Evolutionary conservation across 768 basidiomycete species (phyloP).

Genomic region (Xerocomus spinulosus): DNA sequence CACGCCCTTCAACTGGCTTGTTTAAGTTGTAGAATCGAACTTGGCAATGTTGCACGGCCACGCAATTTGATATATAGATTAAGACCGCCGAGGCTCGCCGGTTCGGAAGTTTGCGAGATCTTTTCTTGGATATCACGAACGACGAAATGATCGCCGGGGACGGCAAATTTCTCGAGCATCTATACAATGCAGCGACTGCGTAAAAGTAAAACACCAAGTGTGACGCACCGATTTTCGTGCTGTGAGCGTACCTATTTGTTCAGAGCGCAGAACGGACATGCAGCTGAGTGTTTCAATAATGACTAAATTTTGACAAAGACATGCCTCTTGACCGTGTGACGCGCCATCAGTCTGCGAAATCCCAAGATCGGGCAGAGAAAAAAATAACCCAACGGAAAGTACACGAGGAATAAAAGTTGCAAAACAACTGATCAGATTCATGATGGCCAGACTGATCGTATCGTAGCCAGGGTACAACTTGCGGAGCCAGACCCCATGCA

Average conservation of each 20-base stretch:
- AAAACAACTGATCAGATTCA: constrained; percentile 37
- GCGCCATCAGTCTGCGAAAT: constrained; percentile 48
- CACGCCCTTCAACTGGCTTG: constrained; percentile 30
- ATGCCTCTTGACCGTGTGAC: constrained; percentile 44
- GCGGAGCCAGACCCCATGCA: constrained; percentile 41
- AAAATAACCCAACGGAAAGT: background rate
- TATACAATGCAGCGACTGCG: too few species aligned
- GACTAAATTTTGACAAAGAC: constrained; percentile 49
- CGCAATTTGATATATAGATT: constrained; percentile 35
- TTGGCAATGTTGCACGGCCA: constrained; percentile 55
- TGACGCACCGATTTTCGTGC: constrained; percentile 42
- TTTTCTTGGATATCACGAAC: constrained; percentile 20
- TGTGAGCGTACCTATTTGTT: constrained; percentile 53
- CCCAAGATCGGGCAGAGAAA: constrained; percentile 18
- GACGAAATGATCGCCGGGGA: constrained; percentile 27
- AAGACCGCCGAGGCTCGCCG: constrained; percentile 20
- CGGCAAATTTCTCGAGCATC: too few species aligned
- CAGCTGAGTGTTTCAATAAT: constrained; percentile 52
- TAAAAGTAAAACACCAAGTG: too few species aligned
- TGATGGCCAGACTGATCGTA: constrained; percentile 32
- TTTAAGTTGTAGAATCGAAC: constrained; percentile 36
- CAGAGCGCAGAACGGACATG: constrained; percentile 50
- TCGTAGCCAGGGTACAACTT: constrained; percentile 31
- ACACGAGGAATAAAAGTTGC: constrained; percentile 41
- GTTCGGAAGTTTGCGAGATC: constrained; percentile 4